A percentile compares a stretch with the other conserved stretches of the same genome.
These are phyloP conservation scores for Colletotrichum cuscutae DNA, from an alignment of 2,329 filamentous ascomycete species.

Conservation along the genomic window DNA sequence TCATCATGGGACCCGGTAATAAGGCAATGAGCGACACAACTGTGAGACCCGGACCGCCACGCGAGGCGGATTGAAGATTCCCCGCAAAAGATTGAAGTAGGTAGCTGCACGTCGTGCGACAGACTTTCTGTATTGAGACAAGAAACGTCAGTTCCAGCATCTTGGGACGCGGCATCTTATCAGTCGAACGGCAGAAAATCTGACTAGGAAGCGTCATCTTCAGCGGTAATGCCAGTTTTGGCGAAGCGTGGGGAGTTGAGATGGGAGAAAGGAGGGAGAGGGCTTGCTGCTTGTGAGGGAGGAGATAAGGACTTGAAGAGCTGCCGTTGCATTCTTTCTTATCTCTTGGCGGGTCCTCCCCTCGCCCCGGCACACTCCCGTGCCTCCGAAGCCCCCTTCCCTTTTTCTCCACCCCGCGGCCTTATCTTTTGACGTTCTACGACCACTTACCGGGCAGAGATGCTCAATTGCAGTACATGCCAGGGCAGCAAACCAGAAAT, in stretches of 20 bases:
- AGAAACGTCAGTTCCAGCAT: conserved; percentile 9
- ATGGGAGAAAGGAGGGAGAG: neutral
- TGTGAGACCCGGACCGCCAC: neutral
- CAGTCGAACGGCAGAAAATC: neutral
- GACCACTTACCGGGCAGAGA: conserved; percentile 8
- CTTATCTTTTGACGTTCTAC: conserved; percentile 18
- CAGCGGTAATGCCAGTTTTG: conserved; percentile 3
- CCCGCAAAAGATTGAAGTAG: conserved; percentile 14
- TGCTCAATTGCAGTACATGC: neutral
- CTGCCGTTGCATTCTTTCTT: conserved; percentile 19
- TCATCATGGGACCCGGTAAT: neutral
- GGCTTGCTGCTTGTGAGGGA: neutral
- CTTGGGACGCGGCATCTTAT: conserved; percentile 16
- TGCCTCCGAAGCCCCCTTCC: neutral
- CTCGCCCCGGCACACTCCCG: neutral
- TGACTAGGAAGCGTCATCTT: neutral
- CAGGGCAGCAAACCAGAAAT: neutral
- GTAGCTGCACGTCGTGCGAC: conserved; percentile 22
- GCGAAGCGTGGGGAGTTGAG: neutral
- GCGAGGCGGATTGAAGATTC: neutral
- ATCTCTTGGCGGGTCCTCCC: conserved; percentile 32
- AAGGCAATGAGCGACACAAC: neutral
- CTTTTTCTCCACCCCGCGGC: neutral
- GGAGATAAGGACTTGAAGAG: conserved; percentile 18
- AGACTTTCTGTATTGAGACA: conserved; percentile 26